A percentile compares a stretch with the other conserved stretches of the same genome.
These are phyloP conservation scores for Micractinium sp. DNA, from an alignment of 139 green algal species.

Conservation along the genomic window DNA sequence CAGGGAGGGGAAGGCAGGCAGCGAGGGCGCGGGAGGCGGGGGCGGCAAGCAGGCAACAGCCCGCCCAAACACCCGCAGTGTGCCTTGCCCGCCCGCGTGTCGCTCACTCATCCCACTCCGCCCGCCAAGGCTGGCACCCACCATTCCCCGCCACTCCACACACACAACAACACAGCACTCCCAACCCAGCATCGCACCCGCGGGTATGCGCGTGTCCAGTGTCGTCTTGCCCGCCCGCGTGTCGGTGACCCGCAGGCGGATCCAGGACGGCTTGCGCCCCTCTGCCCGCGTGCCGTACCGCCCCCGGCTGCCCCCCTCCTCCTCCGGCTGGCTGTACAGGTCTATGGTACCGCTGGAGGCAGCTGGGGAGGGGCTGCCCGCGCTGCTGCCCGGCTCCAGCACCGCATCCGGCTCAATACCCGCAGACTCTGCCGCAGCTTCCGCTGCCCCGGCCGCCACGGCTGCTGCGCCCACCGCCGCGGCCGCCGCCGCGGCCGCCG, in stretches of 20 bases:
- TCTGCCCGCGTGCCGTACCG: constrained; percentile 13
- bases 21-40: too few relatives aligned
- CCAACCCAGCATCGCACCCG: background rate
- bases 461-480: background rate
- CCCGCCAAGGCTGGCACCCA: background rate
- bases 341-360: constrained; percentile 7
- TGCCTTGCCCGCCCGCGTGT: background rate
- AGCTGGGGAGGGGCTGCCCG: background rate
- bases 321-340: background rate
- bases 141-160: background rate
- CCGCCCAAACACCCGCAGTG: too few relatives aligned
- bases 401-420: constrained; percentile 16
- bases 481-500: background rate
- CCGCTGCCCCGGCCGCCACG: background rate
- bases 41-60: background rate
- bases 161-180: background rate
- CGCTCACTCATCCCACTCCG: background rate
- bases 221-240: background rate
- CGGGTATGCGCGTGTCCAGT: constrained; percentile 47
- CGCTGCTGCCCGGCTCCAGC: constrained; percentile 21
- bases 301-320: background rate
- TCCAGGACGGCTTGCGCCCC: constrained; percentile 11
- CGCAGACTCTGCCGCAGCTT: background rate
- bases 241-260: constrained; percentile 35
- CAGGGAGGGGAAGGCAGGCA: too few relatives aligned